These are phyloP conservation scores for Ganoderma sp. DNA, from an alignment of 1,284 basidiomycete genomes.

Conservation along the genomic window DNA sequence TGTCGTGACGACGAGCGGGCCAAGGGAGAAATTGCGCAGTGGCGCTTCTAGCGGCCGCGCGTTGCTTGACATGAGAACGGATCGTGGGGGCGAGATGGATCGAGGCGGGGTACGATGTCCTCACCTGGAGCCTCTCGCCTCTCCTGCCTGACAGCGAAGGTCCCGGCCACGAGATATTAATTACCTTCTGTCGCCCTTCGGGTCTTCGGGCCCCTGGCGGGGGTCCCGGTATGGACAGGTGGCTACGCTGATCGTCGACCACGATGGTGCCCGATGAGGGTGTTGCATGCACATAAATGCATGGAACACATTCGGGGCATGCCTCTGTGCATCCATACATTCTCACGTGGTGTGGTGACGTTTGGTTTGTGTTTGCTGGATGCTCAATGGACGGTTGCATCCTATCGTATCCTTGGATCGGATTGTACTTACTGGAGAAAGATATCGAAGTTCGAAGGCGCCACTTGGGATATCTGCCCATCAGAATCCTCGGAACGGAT, in stretches of 20 bases:
- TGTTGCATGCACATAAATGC: background rate
- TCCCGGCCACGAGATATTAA: background rate
- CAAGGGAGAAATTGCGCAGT: too few species aligned
- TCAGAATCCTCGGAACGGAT: slow-evolving; percentile 6
- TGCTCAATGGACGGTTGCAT: background rate
- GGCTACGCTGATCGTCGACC: slow-evolving; percentile 8
- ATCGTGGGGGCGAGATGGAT: slow-evolving; percentile 5
- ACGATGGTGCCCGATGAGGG: background rate
- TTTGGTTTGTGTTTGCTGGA: background rate
- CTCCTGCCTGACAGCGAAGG: background rate
- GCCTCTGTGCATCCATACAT: too few species aligned
- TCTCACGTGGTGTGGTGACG: background rate
- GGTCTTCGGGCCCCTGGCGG: slow-evolving; percentile 9
- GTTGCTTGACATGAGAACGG: slow-evolving; percentile 7
- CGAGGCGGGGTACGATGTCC: slow-evolving; percentile 10
- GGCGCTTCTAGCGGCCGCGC: slow-evolving; percentile 1
- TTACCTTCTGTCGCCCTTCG: slow-evolving; percentile 7
- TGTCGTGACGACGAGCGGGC: background rate
- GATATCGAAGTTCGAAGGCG: background rate
- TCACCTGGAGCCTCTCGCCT: background rate
- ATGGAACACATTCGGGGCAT: background rate
- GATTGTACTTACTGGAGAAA: too few species aligned
- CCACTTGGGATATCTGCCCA: background rate
- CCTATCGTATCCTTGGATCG: background rate
- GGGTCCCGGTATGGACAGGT: background rate